Evolutionary conservation across 257 asterid genomes (phyloP).

Genomic region (Ballota nigra): DNA sequence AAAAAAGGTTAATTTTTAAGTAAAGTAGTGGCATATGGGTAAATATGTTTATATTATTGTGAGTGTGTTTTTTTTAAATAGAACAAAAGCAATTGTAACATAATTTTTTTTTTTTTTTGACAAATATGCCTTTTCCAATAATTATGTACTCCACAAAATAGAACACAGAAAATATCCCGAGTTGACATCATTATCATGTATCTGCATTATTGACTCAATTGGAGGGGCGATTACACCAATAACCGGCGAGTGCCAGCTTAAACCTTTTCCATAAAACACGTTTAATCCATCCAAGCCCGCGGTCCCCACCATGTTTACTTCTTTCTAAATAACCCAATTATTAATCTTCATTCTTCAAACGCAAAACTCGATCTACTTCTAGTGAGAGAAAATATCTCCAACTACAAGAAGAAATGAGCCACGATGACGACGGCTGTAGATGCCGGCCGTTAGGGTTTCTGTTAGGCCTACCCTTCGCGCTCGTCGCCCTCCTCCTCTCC

Average conservation of each 20-base stretch:
- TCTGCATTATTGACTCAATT: background rate
- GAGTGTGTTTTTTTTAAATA: too few relatives aligned
- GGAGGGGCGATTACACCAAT: background rate
- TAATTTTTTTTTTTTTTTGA: too few relatives aligned
- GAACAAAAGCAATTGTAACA: too few relatives aligned
- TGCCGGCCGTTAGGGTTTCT: slow-evolving; percentile 40
- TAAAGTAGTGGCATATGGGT: too few relatives aligned
- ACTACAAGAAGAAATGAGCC: too few relatives aligned
- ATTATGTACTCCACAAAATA: too few relatives aligned
- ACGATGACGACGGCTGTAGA: slow-evolving; percentile 28
- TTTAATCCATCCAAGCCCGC: background rate
- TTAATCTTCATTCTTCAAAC: background rate
- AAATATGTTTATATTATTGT: too few relatives aligned
- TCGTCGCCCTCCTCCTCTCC: slow-evolving; percentile 60
- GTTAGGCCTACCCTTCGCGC: slow-evolving; percentile 66
- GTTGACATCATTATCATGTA: too few relatives aligned
- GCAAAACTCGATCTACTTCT: background rate
- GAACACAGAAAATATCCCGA: too few relatives aligned
- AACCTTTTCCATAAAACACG: background rate
- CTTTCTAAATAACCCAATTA: background rate
- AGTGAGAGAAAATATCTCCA: background rate
- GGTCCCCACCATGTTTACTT: background rate
- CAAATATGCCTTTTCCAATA: too few relatives aligned
- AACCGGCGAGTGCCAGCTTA: slow-evolving; percentile 7
- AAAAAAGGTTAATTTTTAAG: too few relatives aligned